Base-by-base conservation (phyloP, 768 basidiomycete genomes). In the Boletus reticulatus region DNA sequence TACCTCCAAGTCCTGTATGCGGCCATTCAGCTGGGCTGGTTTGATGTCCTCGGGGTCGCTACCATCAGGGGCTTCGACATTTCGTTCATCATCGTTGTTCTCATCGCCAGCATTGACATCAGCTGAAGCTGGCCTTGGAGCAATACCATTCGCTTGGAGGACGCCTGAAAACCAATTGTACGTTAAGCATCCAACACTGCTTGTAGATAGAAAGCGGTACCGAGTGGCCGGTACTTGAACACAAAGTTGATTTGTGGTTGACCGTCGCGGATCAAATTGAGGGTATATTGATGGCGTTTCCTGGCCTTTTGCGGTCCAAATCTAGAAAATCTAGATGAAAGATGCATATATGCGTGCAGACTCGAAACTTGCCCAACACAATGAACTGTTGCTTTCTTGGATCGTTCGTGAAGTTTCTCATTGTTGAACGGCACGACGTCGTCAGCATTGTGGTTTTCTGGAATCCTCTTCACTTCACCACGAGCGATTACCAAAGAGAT, bases 351-450 rank as follows among this genome's bases (percentile, higher is more conserved):
- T 37, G 20, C 17, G 10, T 9, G 20, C 4, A 4, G n/a, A 47
- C 19, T 9, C 27, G n/a, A 39, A 14, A 48, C 62, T 47, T 48
- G 56, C 67, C 57, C 43, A 13, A 67, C 48, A 39, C 60, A 49
- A 29, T 67, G 67, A 14, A 56, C 46, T 4, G 49, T 59, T 12
- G 58, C 48, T 55, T 68, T 69, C 55, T 68, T 66, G 31, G 51
- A 45, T 14, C 44, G 58, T 45, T 66, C 62, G 19, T 69, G 67
- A 4, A 56, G 55, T n/a, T 19, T 60, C 20, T 43, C 41, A 5
- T 45, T 50, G n/a, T 55, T 50, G 36, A n/a, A 17, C 7, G 19
- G n/a, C 12, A 32, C 27, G 20, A 9, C 6, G 4, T 6, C 8
- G 10, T 0, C 0, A 4, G 2, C 22, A 2, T 4, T 0, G 27